Evolutionary conservation across 1,284 basidiomycete species (phyloP), one percentile per base, ranked within the genome.

Genomic region (Tilletia caries): DNA sequence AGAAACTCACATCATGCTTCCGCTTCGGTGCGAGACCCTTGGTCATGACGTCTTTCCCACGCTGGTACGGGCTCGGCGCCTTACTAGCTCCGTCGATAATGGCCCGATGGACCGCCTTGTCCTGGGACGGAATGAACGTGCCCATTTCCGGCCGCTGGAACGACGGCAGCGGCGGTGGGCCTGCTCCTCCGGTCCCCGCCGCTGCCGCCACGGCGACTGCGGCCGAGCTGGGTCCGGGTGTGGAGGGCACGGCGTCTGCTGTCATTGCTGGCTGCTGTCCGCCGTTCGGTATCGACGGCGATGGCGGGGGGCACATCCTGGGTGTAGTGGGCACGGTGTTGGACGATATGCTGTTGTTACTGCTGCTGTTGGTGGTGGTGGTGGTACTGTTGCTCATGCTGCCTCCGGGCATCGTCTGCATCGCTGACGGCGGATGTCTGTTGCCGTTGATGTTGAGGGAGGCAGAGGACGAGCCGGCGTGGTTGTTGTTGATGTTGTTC

Each of bases 11-110:
- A 62, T 62, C 58, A 29, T 62, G 58, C n/a, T 62, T 62, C 10
- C 58, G 58, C 58, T 62, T 62, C 15, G 58, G 58, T 15, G 58
- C 58, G 10, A 62, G 32, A 4, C 58, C 58, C 18, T 29, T 33
- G 18, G 58, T 62, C 58, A 62, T 62, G 32, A 62, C 58, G 20
- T 62, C 29, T 29, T 62, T 62, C 27, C 58, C 58, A 34, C 58
- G 58, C 32, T 62, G 58, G n/a, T 62, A 62, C 32, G 58, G 58
- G 23, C 58, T 62, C 20, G 81, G 80, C 3, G 81, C 78, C 65
- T 77, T 76, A 34, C 69, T 70, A 4, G 77, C 78, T 1, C 81
- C 81, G 62, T 83, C 80, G 41, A 83, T 80, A 48, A 83, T 81
- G 12, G 81, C 81, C 15, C 81, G 78, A 64, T 82, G 80, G 2